Percentiles rank a stretch among this genome's conserved stretches.
Conservation (phyloP, 805 yeast species). For the Blastobotrys parvus region DNA sequence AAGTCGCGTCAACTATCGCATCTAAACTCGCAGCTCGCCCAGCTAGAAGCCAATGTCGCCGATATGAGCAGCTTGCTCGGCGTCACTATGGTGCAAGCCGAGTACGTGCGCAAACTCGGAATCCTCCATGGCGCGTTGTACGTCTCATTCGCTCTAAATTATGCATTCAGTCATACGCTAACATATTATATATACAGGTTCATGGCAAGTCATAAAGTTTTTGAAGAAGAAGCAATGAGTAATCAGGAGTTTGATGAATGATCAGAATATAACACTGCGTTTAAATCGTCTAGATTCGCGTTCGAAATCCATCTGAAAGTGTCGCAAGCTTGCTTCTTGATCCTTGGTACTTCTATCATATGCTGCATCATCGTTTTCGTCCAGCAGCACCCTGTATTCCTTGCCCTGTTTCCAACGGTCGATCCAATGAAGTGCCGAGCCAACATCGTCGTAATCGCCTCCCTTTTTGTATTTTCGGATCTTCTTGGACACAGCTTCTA, state of each 20-base stretch:
- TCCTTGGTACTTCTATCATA: constrained; percentile 9
- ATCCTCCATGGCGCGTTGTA: constrained; percentile 47
- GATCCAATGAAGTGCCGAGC: constrained; percentile 57
- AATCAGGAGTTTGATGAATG: constrained; percentile 8
- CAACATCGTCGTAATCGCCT: constrained; percentile 37
- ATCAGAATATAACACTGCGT: constrained; percentile 5
- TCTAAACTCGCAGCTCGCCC: constrained; percentile 44
- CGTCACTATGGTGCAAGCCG: constrained; percentile 45
- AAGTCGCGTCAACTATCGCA: constrained; percentile 40
- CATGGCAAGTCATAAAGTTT: constrained; percentile 28
- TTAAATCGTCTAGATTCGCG: constrained; percentile 6
- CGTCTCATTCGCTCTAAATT: constrained; percentile 12
- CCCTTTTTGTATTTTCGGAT: constrained; percentile 1
- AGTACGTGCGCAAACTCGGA: constrained; percentile 45
- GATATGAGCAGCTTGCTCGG: constrained; percentile 45
- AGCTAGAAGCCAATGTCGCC: constrained; percentile 46
- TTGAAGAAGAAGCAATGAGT: constrained; percentile 24
- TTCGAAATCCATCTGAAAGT: constrained; percentile 12
- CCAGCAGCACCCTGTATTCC: constrained; percentile 16
- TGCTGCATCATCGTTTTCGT: constrained; percentile 10
- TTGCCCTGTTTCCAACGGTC: constrained; percentile 54
- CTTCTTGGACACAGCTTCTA: constrained; percentile 40
- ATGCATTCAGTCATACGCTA: background rate
- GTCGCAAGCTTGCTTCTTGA: constrained; percentile 10
- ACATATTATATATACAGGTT: constrained; percentile 14